phyloP scores from a whole-genome alignment of 768 basidiomycete species.

The Mycena belliarum region DNA sequence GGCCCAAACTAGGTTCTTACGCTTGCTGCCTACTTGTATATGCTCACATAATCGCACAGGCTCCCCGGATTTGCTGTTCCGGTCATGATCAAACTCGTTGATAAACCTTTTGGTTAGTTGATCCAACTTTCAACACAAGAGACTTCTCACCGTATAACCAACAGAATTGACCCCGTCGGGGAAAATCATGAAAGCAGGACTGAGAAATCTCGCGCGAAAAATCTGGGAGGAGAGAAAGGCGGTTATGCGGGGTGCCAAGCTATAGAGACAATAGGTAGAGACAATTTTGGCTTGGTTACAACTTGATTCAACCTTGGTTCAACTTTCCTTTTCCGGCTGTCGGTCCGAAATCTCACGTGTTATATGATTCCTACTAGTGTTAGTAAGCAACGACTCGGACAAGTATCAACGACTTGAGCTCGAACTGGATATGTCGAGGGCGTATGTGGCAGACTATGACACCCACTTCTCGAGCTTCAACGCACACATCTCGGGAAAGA shows the following conservation, averaged over 20 bases:
- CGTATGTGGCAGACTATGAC: constrained; percentile 32
- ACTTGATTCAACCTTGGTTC: not conserved
- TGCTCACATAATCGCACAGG: constrained; percentile 27
- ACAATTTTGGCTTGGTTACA: no score
- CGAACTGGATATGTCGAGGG: constrained; percentile 9
- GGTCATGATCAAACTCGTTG: constrained; percentile 54
- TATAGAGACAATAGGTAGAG: not conserved
- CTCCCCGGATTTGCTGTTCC: constrained; percentile 59
- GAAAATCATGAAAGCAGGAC: constrained; percentile 55
- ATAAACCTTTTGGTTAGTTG: constrained; percentile 45
- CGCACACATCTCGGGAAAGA: constrained; percentile 38
- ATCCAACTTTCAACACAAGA: constrained; percentile 11
- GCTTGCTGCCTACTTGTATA: constrained; percentile 1
- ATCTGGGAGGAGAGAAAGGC: constrained; percentile 41
- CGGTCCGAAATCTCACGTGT: no score
- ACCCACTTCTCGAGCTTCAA: constrained; percentile 35
- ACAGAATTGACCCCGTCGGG: constrained; percentile 59
- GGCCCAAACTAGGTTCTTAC: constrained; percentile 42
- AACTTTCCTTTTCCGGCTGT: not conserved
- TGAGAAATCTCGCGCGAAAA: constrained; percentile 46
- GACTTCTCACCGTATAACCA: not conserved
- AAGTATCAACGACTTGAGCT: no score
- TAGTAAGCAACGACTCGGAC: no score
- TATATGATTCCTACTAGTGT: no score
- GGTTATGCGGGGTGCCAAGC: not conserved